Evolutionary conservation across 2,329 filamentous ascomycete genomes (phyloP), one percentile per base, ranked within the genome.

Genomic region (Zymoseptoria tritici): DNA sequence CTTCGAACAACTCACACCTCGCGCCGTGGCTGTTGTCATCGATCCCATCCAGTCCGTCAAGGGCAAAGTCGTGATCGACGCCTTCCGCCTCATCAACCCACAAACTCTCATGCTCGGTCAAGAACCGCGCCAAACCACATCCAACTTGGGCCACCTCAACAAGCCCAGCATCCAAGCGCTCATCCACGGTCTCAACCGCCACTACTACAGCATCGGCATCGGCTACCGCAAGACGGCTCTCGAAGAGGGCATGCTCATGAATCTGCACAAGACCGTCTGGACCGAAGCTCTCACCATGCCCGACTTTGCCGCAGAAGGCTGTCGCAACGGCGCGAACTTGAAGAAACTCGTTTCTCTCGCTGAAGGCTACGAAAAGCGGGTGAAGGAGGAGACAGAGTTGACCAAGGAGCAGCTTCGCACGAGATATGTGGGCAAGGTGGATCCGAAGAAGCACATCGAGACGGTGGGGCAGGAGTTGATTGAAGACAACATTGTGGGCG

Each of bases 211-310:
- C 70, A 99, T 99, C 73, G 93, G 85, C 61, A 97, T 99, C 79
- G 92, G 97, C 78, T 99, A 99, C 78, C 84, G 93, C 73, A 99
- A 99, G 81, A 96, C 93, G 0, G 93, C 70, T 19, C 81, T 99
- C 55, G 94, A 99, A 76, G 95, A 99, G 81, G 97, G 96, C 77
- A 99, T 99, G 94, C 78, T 99, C 71, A 99, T 99, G 95, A 99
- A 99, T 75, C 80, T 99, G 66, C 94, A 99, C 83, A 99, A 99
- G 82, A 94, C 97, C 68, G 92, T 97, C 52, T 99, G 94, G 94
- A 99, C 95, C 0, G 94, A 99, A 76, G 94, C 93, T 4, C 77
- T 99, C 66, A 86, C 96, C 74, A 97, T 99, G 91, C 90, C 93
- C 62, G 92, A 97, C 76, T 99, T 99, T 82, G 84, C 87, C 66